phyloP scores from a whole-genome alignment of 495 filamentous ascomycete species.

The Poronia punctata region DNA sequence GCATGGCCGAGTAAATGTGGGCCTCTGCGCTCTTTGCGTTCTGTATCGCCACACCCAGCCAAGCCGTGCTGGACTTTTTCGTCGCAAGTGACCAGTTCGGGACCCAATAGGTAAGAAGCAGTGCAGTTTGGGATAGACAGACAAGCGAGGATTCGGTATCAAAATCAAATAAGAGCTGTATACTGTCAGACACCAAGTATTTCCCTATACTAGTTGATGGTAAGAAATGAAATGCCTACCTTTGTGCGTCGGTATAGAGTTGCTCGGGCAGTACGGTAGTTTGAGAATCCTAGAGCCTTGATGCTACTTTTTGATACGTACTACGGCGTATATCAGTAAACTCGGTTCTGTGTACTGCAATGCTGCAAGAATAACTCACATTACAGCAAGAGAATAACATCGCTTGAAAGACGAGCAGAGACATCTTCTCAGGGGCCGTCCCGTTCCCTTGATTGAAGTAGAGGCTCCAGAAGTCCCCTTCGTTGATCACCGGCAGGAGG shows the following conservation, averaged over 20 bases:
- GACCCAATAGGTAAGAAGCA: conserved; percentile 37
- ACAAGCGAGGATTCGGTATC: conserved; percentile 28
- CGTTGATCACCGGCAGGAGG: conserved; percentile 38
- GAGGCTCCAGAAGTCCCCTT: conserved; percentile 42
- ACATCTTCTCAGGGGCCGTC: conserved; percentile 23
- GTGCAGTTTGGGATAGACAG: conserved; percentile 34
- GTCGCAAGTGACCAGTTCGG: conserved; percentile 26
- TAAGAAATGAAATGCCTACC: conserved; percentile 7
- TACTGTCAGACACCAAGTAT: conserved; percentile 4
- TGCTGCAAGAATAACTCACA: conserved; percentile 22
- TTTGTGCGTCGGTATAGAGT: conserved; percentile 39
- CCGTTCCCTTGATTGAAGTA: conserved; percentile 19
- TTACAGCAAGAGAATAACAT: conserved; percentile 41
- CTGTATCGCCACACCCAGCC: conserved; percentile 41
- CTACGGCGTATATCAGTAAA: no score
- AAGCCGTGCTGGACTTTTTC: conserved; percentile 39
- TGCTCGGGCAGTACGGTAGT: conserved; percentile 36
- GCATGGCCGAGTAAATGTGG: conserved; percentile 27
- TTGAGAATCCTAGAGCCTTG: conserved; percentile 35
- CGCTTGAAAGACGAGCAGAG: conserved; percentile 43
- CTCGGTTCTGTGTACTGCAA: no score
- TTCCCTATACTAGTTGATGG: no score
- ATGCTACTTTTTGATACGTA: conserved; percentile 36
- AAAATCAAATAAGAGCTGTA: conserved; percentile 28
- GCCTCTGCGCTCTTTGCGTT: conserved; percentile 39